phyloP scores from a whole-genome alignment of 208 protist species.

The Entamoeba invadens region DNA sequence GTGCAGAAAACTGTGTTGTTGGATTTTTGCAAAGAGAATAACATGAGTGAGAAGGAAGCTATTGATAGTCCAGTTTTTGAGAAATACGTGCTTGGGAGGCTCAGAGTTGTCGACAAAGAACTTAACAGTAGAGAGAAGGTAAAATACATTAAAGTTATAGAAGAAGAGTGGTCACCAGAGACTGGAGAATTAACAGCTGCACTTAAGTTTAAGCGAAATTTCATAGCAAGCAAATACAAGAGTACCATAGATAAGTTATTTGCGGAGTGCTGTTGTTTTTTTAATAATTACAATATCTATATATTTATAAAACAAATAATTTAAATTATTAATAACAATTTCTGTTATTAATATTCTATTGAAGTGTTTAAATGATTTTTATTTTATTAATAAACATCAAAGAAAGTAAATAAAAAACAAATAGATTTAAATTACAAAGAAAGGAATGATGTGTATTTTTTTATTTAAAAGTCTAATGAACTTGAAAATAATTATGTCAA shows the following conservation, averaged over 20 bases:
- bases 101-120: neutral
- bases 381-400: no score
- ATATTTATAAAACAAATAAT: no score
- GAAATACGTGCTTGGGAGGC: neutral
- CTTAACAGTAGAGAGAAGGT: neutral
- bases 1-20: neutral
- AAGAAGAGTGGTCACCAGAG: neutral
- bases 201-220: neutral
- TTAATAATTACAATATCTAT: no score
- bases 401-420: no score
- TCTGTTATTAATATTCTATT: no score
- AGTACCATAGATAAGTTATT: neutral
- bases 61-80: neutral
- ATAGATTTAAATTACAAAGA: no score
- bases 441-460: no score
- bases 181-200: neutral
- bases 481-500: no score
- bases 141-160: neutral
- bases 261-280: no score
- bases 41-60: neutral
- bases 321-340: no score
- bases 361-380: no score
- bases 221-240: neutral
- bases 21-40: neutral
- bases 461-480: no score